Percentiles rank a stretch among this genome's conserved stretches.
Conservation (phyloP, 1,284 basidiomycete genomes). For the Farysia itapuensis region DNA sequence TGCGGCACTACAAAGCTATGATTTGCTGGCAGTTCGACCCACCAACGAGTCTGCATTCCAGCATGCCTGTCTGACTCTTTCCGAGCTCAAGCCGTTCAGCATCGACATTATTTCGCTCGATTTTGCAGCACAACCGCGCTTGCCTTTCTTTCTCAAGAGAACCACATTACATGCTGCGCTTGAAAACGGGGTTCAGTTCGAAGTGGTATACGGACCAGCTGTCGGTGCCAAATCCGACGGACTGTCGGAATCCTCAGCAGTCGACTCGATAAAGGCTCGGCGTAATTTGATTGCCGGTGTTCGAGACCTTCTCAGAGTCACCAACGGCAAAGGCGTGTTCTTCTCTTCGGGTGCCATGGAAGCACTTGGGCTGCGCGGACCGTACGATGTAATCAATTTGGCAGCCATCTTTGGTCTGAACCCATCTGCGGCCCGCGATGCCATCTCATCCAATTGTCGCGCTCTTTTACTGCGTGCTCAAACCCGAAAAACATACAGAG, state of each 20-base stretch:
- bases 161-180: conserved; percentile 77
- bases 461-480: conserved; percentile 42
- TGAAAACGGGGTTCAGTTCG: conserved; percentile 80
- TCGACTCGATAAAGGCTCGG: conserved; percentile 22
- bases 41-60: conserved; percentile 73
- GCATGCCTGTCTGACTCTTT: conserved; percentile 76
- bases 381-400: conserved; percentile 56
- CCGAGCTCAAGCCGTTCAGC: conserved; percentile 74
- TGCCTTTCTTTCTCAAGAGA: conserved; percentile 78
- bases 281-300: conserved; percentile 52
- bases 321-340: conserved; percentile 56
- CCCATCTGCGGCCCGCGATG: conserved; percentile 40
- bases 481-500: conserved; percentile 45
- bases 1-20: conserved; percentile 66
- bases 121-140: conserved; percentile 70
- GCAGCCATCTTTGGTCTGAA: conserved; percentile 51
- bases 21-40: conserved; percentile 74
- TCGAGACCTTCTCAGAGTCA: conserved; percentile 51
- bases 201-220: conserved; percentile 68
- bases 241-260: background rate
- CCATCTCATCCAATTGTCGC: conserved; percentile 39
- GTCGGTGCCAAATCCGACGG: conserved; percentile 1
- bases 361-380: conserved; percentile 43
- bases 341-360: conserved; percentile 43
- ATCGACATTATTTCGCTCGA: conserved; percentile 81